Conservation (phyloP, 1,284 basidiomycete genomes). For the Boletus albobrunnescens region DNA sequence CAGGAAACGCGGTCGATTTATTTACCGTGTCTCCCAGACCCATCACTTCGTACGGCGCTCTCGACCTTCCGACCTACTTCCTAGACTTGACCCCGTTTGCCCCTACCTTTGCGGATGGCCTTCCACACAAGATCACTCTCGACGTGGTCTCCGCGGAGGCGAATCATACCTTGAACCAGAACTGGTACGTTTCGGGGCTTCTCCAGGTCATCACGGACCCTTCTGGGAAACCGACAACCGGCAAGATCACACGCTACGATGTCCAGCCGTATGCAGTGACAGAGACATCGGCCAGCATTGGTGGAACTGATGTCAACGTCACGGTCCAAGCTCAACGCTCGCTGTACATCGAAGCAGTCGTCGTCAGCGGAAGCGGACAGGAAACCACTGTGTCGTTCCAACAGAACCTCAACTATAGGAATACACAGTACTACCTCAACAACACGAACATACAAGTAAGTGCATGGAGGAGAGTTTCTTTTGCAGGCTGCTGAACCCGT, state of each 20-base stretch:
- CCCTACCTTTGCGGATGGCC: slow-evolving; percentile 64
- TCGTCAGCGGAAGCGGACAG: slow-evolving; percentile 48
- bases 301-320: slow-evolving; percentile 43
- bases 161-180: slow-evolving; percentile 60
- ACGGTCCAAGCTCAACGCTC: slow-evolving; percentile 44
- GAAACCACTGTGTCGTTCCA: slow-evolving; percentile 43
- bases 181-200: slow-evolving; percentile 75
- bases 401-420: slow-evolving; percentile 45
- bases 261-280: slow-evolving; percentile 55
- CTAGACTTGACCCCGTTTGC: slow-evolving; percentile 78
- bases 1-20: neutral
- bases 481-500: neutral
- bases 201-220: slow-evolving; percentile 67
- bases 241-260: slow-evolving; percentile 56
- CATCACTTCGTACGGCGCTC: slow-evolving; percentile 72
- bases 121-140: slow-evolving; percentile 63
- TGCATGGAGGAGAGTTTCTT: neutral
- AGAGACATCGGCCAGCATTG: slow-evolving; percentile 42
- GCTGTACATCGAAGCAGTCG: slow-evolving; percentile 46
- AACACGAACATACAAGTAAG: slow-evolving; percentile 41
- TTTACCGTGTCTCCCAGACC: slow-evolving; percentile 43
- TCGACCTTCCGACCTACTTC: slow-evolving; percentile 76
- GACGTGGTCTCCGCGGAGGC: slow-evolving; percentile 70
- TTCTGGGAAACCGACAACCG: slow-evolving; percentile 60
- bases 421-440: slow-evolving; percentile 48